Percentiles rank a stretch among this genome's conserved stretches.
These are phyloP conservation scores for Eleusine coracana DNA, from an alignment of 176 grass and related monocot genomes.

Conservation along the genomic window DNA sequence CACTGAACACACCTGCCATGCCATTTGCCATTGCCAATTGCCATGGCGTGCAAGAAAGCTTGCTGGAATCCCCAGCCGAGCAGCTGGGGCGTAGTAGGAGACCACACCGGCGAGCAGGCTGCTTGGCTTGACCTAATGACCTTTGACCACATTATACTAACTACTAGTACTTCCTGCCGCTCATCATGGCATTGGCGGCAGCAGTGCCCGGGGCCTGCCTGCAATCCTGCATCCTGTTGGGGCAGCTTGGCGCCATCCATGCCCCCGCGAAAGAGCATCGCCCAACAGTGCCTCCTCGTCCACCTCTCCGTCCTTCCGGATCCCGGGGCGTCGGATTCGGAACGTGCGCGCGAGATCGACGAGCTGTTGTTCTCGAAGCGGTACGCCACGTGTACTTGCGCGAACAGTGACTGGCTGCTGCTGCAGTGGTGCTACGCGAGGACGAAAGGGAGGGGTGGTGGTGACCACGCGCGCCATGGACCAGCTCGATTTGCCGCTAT, in stretches of 20 bases:
- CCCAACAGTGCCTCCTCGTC: neutral
- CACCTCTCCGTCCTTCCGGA: no score
- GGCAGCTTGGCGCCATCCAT: neutral
- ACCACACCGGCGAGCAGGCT: no score
- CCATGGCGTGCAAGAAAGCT: no score
- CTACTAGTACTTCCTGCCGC: no score
- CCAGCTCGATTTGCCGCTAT: neutral
- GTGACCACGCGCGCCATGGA: neutral
- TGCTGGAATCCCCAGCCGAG: no score
- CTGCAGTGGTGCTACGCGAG: neutral
- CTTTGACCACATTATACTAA: neutral
- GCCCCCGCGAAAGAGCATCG: neutral
- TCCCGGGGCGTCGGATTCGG: neutral
- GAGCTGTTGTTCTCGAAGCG: neutral
- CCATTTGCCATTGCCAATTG: no score
- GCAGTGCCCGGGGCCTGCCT: no score
- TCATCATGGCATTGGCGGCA: neutral
- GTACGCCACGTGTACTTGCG: neutral
- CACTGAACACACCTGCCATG: no score
- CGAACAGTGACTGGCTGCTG: neutral
- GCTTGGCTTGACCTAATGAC: neutral
- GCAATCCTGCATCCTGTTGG: no score
- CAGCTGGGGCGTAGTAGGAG: no score
- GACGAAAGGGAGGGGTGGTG: neutral
- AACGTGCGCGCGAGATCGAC: neutral